These are phyloP conservation scores for Acanthamoeba sp. DNA, from an alignment of 208 protist genomes.

Conservation along the genomic window DNA sequence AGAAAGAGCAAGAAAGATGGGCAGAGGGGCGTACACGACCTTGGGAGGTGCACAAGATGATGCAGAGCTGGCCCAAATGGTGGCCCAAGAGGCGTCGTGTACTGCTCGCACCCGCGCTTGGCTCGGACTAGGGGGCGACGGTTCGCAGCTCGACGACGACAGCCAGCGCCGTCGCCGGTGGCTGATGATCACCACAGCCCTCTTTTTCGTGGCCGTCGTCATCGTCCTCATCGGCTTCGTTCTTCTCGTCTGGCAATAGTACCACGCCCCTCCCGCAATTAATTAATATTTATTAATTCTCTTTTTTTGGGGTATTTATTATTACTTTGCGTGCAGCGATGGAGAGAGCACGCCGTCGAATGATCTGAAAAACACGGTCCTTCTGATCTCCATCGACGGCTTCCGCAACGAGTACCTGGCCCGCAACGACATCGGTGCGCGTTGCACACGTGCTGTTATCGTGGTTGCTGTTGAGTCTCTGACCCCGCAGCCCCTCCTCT, in stretches of 20 bases:
- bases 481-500: not conserved
- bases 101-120: not conserved
- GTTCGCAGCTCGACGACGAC: not conserved
- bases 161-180: not conserved
- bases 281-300: not conserved
- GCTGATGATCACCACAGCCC: conserved; percentile 1
- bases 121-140: not conserved
- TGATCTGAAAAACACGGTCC: not conserved
- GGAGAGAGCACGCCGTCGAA: not conserved
- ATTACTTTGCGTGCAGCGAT: not conserved
- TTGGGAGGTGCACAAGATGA: not conserved
- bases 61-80: not conserved
- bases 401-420: conserved; percentile 70
- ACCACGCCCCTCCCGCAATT: not conserved
- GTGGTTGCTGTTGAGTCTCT: not conserved
- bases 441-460: not conserved
- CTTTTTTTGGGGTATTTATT: not conserved
- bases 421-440: not conserved
- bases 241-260: conserved; percentile 49
- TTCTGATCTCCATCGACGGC: conserved; percentile 73
- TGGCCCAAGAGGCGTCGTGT: not conserved
- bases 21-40: not conserved
- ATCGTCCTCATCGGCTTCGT: conserved; percentile 55
- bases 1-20: not conserved
- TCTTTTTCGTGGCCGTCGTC: conserved; percentile 26